These are phyloP conservation scores for Sisymbrium irio DNA, from an alignment of 345 rosid genomes.

Conservation along the genomic window DNA sequence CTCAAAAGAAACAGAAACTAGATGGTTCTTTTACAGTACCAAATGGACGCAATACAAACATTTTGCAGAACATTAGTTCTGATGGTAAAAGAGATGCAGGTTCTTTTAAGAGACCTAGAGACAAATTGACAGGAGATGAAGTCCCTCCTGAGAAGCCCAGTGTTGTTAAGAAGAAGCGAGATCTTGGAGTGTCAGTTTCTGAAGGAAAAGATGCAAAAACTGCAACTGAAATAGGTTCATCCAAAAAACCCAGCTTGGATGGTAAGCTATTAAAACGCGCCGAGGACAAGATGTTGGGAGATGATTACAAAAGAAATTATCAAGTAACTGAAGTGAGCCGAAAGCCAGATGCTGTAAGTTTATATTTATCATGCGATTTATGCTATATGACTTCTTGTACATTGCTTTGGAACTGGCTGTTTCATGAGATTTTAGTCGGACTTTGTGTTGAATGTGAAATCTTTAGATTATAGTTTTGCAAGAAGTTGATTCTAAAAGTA, in stretches of 20 bases:
- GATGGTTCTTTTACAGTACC: slow-evolving; percentile 31
- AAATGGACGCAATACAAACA: slow-evolving; percentile 35
- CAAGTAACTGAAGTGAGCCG: slow-evolving; percentile 43
- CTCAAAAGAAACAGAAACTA: slow-evolving; percentile 52
- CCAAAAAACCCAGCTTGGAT: slow-evolving; percentile 39
- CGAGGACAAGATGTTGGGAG: slow-evolving; percentile 33
- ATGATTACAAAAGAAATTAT: slow-evolving; percentile 28
- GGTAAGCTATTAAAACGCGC: slow-evolving; percentile 32
- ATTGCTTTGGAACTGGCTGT: slow-evolving; percentile 1
- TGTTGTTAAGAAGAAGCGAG: slow-evolving; percentile 23
- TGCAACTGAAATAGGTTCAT: slow-evolving; percentile 28
- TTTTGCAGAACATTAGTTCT: slow-evolving; percentile 15
- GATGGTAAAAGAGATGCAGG: slow-evolving; percentile 12
- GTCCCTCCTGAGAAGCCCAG: slow-evolving; percentile 13
- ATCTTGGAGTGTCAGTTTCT: slow-evolving; percentile 22
- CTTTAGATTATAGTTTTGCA: not conserved
- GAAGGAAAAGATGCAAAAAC: slow-evolving; percentile 21
- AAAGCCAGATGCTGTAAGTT: slow-evolving; percentile 66
- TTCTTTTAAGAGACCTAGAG: slow-evolving; percentile 22
- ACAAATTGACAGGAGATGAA: slow-evolving; percentile 12
- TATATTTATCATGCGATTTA: not conserved
- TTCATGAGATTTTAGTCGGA: not conserved
- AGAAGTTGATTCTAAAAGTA: not conserved
- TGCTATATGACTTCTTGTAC: not conserved
- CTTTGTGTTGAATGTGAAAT: not conserved